Base-by-base conservation (phyloP, 1,284 basidiomycete genomes). In the Volvariella surrecta region DNA sequence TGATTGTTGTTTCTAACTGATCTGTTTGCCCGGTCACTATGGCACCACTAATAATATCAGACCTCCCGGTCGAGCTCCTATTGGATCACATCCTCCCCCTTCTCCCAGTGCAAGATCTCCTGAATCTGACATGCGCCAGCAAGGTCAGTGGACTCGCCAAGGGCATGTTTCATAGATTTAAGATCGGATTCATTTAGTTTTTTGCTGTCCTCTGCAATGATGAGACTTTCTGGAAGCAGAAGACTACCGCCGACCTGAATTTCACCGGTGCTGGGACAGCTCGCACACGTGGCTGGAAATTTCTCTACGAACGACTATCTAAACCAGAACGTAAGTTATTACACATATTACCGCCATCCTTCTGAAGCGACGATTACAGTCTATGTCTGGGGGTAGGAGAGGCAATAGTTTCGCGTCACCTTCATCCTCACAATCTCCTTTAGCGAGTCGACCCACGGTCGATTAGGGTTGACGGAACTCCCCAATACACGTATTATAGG, bases 341-440 rank as follows among this genome's bases (percentile, higher is more conserved):
- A 1, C 20, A 41, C 9, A 34, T 11, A 17, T n/a, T 22, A 19
- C 18, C 24, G 17, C 18, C 38, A 28, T 45, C 15, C 32, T 8
- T 21, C 16, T 30, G 17, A 41, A 39, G 42, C 43, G 16, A 24
- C 41, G 9, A 37, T 35, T 9, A 32, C 31, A 60, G 60, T 58
- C 1, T 91, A 78, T 55, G 80, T 89, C 15, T 93, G 89, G 89
- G 89, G 89, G 78, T 88, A 59, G 55, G 75, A 37, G 40, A 16
- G 34, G 0, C 16, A 15, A 17, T 21, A 15, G 6, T 30, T 38
- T 18, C n/a, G 7, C 35, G 6, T 28, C 11, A 28, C 24, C 24
- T 28, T 6, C 6, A 3, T 13, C 16, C 37, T 40, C 37, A 44
- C 18, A 6, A 28, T 37, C 42, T 32, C 19, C 43, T 34, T 18